Evolutionary conservation across 306 rosid species (phyloP).

Genomic region (Citrullus amarus): DNA sequence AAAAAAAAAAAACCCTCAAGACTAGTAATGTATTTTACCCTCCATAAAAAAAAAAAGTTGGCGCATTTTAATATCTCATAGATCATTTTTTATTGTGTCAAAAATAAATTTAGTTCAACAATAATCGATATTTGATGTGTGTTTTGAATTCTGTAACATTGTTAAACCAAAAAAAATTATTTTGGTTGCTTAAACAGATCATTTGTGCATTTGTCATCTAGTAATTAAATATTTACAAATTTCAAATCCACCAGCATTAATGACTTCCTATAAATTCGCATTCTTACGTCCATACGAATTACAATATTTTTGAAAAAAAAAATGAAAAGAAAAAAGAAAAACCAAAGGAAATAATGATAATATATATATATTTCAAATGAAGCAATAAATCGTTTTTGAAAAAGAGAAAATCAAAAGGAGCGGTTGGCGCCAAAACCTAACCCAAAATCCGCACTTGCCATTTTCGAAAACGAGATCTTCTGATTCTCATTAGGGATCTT

Average conservation of each 20-base stretch:
- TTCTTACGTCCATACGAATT: neutral
- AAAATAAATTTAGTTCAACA: no score
- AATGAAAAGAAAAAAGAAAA: neutral
- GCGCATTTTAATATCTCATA: no score
- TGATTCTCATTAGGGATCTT: neutral
- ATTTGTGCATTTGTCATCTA: neutral
- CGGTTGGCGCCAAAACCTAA: slow-evolving; percentile 48
- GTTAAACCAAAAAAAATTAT: no score
- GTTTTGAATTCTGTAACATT: no score
- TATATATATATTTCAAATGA: neutral
- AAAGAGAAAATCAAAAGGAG: neutral
- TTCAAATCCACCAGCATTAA: neutral
- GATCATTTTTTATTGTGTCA: no score
- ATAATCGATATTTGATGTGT: no score
- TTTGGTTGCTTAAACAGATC: no score
- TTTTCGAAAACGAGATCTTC: slow-evolving; percentile 3
- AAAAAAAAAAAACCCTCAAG: no score
- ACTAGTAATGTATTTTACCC: no score
- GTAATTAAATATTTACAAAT: neutral
- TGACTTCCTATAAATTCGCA: neutral
- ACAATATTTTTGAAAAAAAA: neutral
- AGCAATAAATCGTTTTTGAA: neutral
- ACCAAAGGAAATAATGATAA: no score
- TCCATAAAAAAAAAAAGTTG: no score
- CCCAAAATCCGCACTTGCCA: slow-evolving; percentile 13